Evolutionary conservation across 345 rosid genomes (phyloP), one percentile per base, ranked within the genome.

Genomic region (Citrus hindsii): DNA sequence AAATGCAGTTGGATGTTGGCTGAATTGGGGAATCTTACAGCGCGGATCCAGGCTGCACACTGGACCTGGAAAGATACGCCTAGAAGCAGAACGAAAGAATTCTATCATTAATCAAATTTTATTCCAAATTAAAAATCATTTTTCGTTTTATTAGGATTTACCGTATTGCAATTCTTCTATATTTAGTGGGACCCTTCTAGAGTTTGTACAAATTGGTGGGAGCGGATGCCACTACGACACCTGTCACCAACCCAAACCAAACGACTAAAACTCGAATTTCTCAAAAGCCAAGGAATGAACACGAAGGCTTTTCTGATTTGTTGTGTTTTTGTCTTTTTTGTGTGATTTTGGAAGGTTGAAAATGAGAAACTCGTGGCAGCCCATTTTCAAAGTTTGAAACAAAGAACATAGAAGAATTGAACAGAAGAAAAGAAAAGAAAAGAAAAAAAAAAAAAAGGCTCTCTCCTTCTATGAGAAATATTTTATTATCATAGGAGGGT

Each of bases 301-400:
- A 70, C 5, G 32, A 51, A 19, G n/a, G 21, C 0, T 27, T 37
- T 30, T 77, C 65, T 55, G 80, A 73, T 75, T 81, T 82, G 86
- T 42, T 38, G 32, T 1, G 14, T 48, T 21, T 21, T 22, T 9
- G 62, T 25, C 21, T 59, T 25, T 30, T 25, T 25, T 32, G 53
- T 32, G 32, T 58, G 53, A 19, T 28, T 67, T 71, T 10, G 70
- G 27, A 37, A 38, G 81, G 70, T 84, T 32, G 75, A 76, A 62
- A 83, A 88, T 67, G 85, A 80, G 85, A 80, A 79, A 83, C 30
- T 84, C 79, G 89, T 79, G 89, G 88, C 74, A 80, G 64, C 60
- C 81, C 77, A 56, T 48, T 73, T 82, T 65, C 76, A 66, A 72
- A 71, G 67, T 69, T 77, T 79, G 61, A 79, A 83, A 46, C 69